phyloP scores from a whole-genome alignment of 345 rosid genomes.

The Carallia brachiata region DNA sequence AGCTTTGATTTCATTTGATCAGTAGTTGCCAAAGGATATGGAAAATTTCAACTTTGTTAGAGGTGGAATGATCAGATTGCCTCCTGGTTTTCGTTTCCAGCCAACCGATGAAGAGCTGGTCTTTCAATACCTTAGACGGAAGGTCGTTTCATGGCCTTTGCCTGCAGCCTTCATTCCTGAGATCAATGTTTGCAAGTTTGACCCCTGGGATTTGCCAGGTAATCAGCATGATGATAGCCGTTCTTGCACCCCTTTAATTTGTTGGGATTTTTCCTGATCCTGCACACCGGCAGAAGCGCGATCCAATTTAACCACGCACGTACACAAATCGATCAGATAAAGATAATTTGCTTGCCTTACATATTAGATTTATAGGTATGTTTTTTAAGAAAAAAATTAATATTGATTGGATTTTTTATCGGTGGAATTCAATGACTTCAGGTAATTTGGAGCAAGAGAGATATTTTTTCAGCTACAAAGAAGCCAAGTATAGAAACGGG shows the following conservation, averaged over 20 bases:
- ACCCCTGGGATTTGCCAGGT: conserved; percentile 38
- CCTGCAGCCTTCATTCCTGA: conserved; percentile 30
- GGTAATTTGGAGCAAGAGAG: conserved; percentile 61
- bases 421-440: neutral
- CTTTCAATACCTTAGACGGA: conserved; percentile 26
- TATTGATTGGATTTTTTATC: neutral
- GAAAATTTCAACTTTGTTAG: conserved; percentile 7
- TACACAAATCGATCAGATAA: no score
- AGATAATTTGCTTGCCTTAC: no score
- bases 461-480: conserved; percentile 73
- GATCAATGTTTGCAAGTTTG: conserved; percentile 25
- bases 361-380: no score
- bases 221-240: neutral
- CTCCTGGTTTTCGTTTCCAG: conserved; percentile 38
- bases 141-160: conserved; percentile 24
- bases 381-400: neutral
- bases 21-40: neutral
- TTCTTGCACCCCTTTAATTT: neutral
- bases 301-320: no score
- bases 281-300: no score
- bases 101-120: conserved; percentile 37
- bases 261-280: no score
- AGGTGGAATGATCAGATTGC: conserved; percentile 18
- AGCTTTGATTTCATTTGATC: neutral
- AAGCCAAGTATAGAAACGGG: conserved; percentile 57